phyloP scores from a whole-genome alignment of 2,329 filamentous ascomycete species.

The Ceratocystis ficicola region DNA sequence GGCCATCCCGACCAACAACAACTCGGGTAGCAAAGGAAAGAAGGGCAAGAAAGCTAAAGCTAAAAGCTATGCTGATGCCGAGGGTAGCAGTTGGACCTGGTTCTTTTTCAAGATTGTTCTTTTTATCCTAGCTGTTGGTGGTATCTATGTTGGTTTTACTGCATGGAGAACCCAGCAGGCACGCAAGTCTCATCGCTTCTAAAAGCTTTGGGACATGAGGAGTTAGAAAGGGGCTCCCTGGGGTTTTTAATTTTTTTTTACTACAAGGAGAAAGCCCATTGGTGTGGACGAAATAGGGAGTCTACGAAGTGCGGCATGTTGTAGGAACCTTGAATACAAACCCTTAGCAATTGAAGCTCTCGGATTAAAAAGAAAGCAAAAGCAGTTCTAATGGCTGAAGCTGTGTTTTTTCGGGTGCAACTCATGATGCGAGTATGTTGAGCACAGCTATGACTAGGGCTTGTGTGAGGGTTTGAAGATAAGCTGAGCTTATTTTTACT shows the following conservation, averaged over 20 bases:
- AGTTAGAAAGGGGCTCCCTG: not conserved
- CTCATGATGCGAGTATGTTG: too few relatives aligned
- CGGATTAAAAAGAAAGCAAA: not conserved
- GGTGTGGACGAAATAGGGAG: not conserved
- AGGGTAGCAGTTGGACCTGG: conserved; percentile 46
- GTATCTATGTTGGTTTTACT: conserved; percentile 75
- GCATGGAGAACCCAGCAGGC: conserved; percentile 58
- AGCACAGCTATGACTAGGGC: too few relatives aligned
- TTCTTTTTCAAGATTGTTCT: conserved; percentile 71
- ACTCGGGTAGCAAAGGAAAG: conserved; percentile 31
- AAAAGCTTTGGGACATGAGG: conserved; percentile 17
- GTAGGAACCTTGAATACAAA: conserved; percentile 5
- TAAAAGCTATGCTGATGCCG: conserved; percentile 16
- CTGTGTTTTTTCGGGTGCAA: too few relatives aligned
- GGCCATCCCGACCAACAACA: conserved; percentile 27
- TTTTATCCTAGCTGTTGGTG: conserved; percentile 56
- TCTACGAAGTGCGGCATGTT: not conserved
- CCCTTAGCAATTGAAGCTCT: not conserved
- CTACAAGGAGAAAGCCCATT: not conserved
- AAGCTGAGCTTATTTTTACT: too few relatives aligned
- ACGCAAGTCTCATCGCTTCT: conserved; percentile 46
- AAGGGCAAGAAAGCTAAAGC: conserved; percentile 29
- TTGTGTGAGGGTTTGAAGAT: too few relatives aligned
- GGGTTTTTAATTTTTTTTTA: not conserved
- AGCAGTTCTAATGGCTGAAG: not conserved